These are phyloP conservation scores for Solanum neorickii DNA, from an alignment of 257 asterid species.

Conservation along the genomic window DNA sequence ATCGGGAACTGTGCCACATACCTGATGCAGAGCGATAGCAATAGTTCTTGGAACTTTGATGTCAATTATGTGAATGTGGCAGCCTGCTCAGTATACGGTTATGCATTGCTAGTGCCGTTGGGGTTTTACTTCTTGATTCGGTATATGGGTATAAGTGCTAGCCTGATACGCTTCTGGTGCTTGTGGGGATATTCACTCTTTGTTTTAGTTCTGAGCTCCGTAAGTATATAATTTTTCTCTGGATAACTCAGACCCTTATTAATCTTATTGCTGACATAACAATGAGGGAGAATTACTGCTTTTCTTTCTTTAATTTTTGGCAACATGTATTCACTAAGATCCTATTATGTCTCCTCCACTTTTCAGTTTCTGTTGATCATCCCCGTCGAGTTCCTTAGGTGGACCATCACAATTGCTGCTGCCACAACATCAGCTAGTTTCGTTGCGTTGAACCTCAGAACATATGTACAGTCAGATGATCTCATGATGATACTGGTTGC, in stretches of 20 bases:
- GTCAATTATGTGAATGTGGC: slow-evolving; percentile 78
- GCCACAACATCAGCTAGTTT: slow-evolving; percentile 77
- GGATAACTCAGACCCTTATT: neutral
- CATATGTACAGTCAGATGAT: slow-evolving; percentile 36
- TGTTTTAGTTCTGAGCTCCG: slow-evolving; percentile 70
- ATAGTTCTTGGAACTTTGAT: slow-evolving; percentile 59
- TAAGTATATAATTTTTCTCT: slow-evolving; percentile 24
- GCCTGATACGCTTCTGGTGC: slow-evolving; percentile 96
- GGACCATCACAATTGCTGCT: slow-evolving; percentile 52
- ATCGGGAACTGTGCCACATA: slow-evolving; percentile 88
- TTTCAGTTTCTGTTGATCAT: slow-evolving; percentile 65
- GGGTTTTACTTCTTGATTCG: slow-evolving; percentile 85
- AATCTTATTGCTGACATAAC: neutral
- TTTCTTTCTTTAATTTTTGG: neutral
- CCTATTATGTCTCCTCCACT: neutral
- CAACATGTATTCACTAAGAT: slow-evolving; percentile 4
- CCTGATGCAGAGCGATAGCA: slow-evolving; percentile 43
- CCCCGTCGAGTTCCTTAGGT: slow-evolving; percentile 65
- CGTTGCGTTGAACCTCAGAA: slow-evolving; percentile 62
- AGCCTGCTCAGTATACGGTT: slow-evolving; percentile 70
- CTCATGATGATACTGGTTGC: slow-evolving; percentile 43
- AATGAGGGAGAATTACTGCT: neutral
- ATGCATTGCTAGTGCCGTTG: slow-evolving; percentile 77
- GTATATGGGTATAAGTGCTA: slow-evolving; percentile 70
- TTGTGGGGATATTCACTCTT: slow-evolving; percentile 97